These are phyloP conservation scores for Phytophthora aleatoria DNA, from an alignment of 352 stramenopile genomes.

Conservation along the genomic window DNA sequence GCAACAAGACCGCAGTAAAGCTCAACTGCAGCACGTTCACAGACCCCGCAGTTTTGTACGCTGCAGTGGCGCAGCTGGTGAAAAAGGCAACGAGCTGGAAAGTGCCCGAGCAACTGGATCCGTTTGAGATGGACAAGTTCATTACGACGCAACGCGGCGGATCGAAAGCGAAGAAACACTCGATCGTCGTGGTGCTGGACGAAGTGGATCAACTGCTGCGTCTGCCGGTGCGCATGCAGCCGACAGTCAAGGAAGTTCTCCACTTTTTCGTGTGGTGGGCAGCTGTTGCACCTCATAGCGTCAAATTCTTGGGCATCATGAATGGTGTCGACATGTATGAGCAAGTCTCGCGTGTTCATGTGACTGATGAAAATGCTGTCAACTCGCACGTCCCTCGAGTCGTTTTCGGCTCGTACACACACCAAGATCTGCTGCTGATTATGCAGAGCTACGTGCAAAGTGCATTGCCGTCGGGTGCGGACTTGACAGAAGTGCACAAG, in stretches of 20 bases:
- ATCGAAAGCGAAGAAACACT: constrained; percentile 3
- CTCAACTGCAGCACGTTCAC: constrained; percentile 76
- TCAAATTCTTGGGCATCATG: constrained; percentile 74
- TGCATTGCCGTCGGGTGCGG: constrained; percentile 2
- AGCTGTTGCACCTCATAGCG: constrained; percentile 28
- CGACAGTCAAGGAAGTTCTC: constrained; percentile 55
- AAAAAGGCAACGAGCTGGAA: constrained; percentile 25
- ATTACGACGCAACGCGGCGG: constrained; percentile 19
- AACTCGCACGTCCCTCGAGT: constrained; percentile 42
- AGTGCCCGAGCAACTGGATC: constrained; percentile 43
- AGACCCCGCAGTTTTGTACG: constrained; percentile 50
- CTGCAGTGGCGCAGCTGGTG: constrained; percentile 37
- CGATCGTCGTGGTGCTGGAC: constrained; percentile 57
- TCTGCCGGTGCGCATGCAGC: constrained; percentile 44
- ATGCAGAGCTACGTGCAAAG: constrained; percentile 45
- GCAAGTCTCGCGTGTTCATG: constrained; percentile 46
- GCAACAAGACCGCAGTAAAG: constrained; percentile 36
- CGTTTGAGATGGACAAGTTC: constrained; percentile 55
- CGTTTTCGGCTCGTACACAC: constrained; percentile 65
- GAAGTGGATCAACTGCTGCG: constrained; percentile 72
- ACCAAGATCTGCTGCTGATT: constrained; percentile 55
- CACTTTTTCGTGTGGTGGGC: constrained; percentile 68
- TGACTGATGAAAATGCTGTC: constrained; percentile 5
- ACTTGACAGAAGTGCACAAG: background rate
- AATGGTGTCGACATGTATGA: constrained; percentile 81